Evolutionary conservation across 805 yeast species (phyloP).

Genomic region (Candida piceae): DNA sequence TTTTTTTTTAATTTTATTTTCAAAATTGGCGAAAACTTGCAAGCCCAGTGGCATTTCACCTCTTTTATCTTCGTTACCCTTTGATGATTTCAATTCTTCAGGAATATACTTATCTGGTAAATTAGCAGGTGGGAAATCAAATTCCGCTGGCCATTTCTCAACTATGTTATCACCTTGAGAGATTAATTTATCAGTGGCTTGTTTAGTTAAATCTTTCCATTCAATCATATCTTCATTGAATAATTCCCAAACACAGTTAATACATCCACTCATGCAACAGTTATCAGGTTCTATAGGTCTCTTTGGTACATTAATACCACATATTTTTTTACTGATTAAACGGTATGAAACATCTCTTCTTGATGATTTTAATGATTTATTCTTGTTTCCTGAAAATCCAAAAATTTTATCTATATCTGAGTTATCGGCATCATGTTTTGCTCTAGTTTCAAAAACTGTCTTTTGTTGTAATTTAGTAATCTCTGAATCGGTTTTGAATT

Average conservation of each 20-base stretch:
- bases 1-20: slow-evolving; percentile 40
- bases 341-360: slow-evolving; percentile 34
- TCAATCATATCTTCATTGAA: slow-evolving; percentile 83
- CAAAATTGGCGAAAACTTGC: slow-evolving; percentile 79
- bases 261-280: slow-evolving; percentile 97
- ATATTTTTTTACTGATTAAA: slow-evolving; percentile 32
- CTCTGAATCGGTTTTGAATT: slow-evolving; percentile 11
- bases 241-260: slow-evolving; percentile 94
- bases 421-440: slow-evolving; percentile 12
- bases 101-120: slow-evolving; percentile 42
- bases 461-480: slow-evolving; percentile 5
- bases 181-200: slow-evolving; percentile 46
- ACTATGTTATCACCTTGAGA: slow-evolving; percentile 38
- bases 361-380: slow-evolving; percentile 29
- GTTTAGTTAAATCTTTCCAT: slow-evolving; percentile 59
- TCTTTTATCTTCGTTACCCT: slow-evolving; percentile 34
- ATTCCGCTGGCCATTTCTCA: slow-evolving; percentile 59
- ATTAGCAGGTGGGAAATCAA: slow-evolving; percentile 49
- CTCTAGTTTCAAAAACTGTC: slow-evolving; percentile 25
- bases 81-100: slow-evolving; percentile 24
- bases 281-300: slow-evolving; percentile 88
- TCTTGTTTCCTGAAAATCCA: slow-evolving; percentile 26
- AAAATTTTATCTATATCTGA: slow-evolving; percentile 24
- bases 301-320: slow-evolving; percentile 76
- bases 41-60: slow-evolving; percentile 68